A percentile compares a stretch with the other conserved stretches of the same genome.
These are phyloP conservation scores for Pyrrhoderma lamaoense DNA, from an alignment of 1,284 basidiomycete species.

Conservation along the genomic window DNA sequence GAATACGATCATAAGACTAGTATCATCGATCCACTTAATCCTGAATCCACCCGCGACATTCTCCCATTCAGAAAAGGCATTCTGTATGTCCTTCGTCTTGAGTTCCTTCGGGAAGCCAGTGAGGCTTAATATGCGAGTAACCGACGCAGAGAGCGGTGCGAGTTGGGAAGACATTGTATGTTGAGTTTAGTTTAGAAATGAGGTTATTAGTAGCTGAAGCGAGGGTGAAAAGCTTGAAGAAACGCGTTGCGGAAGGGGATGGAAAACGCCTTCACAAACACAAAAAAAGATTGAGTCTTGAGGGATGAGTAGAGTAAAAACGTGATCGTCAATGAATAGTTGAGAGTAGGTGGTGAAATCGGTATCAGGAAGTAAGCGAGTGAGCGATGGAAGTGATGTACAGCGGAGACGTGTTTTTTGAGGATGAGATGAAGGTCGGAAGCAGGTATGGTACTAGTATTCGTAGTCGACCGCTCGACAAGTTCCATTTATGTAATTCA, in stretches of 20 bases:
- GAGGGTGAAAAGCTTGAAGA: conserved; percentile 5
- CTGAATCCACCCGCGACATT: conserved; percentile 85
- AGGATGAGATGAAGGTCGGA: no score
- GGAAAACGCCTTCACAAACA: not conserved
- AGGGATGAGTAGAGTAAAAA: conserved; percentile 6
- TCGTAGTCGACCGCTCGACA: no score
- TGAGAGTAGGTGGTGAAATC: conserved; percentile 4
- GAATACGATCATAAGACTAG: conserved; percentile 92
- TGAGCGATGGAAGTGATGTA: conserved; percentile 5
- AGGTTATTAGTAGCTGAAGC: conserved; percentile 2
- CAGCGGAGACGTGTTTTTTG: no score
- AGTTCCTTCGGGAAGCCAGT: conserved; percentile 90
- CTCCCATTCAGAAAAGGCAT: conserved; percentile 88
- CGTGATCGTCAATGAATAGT: conserved; percentile 9
- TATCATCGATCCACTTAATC: conserved; percentile 99
- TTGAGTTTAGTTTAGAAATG: conserved; percentile 4
- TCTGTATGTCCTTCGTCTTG: conserved; percentile 95
- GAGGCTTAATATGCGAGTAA: conserved; percentile 90
- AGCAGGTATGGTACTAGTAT: no score
- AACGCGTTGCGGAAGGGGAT: not conserved
- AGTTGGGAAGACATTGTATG: conserved; percentile 44
- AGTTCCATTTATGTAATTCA: no score
- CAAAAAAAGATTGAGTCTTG: conserved; percentile 5
- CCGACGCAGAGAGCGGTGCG: conserved; percentile 82
- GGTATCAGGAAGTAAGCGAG: conserved; percentile 13